Evolutionary conservation across 345 rosid species (phyloP).

Genomic region (Melaleuca quinquenervia): DNA sequence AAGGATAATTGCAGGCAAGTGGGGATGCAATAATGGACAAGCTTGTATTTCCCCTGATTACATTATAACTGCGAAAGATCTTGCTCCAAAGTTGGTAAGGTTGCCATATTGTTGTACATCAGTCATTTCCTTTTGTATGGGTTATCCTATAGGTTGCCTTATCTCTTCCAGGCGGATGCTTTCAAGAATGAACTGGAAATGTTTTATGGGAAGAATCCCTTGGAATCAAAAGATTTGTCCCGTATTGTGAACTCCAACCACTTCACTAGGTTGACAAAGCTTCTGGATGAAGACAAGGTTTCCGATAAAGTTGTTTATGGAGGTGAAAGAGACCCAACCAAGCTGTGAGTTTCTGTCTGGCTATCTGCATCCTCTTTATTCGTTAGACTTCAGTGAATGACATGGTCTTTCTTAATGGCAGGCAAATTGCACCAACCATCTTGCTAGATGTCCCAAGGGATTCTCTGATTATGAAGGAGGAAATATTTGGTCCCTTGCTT

Average conservation of each 20-base stretch:
- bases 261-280: constrained; percentile 61
- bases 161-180: constrained; percentile 37
- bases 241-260: constrained; percentile 76
- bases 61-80: constrained; percentile 58
- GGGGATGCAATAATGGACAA: constrained; percentile 92
- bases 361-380: background rate
- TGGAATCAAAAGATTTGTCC: constrained; percentile 78
- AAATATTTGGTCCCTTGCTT: constrained; percentile 94
- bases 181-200: constrained; percentile 50
- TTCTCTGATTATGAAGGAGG: constrained; percentile 78
- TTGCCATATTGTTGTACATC: background rate
- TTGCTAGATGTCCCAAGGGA: constrained; percentile 74
- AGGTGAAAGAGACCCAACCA: constrained; percentile 56
- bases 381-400: background rate
- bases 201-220: constrained; percentile 66
- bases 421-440: constrained; percentile 80
- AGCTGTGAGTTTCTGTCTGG: constrained; percentile 42
- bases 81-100: constrained; percentile 65
- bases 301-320: constrained; percentile 71
- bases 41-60: constrained; percentile 90
- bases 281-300: constrained; percentile 82
- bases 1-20: constrained; percentile 81
- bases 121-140: background rate
- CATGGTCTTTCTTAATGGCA: constrained; percentile 5
- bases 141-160: background rate